Evolutionary conservation across 176 grass and related monocot species (phyloP), one percentile per base, ranked within the genome.

Genomic region (Oryza glumipatula): DNA sequence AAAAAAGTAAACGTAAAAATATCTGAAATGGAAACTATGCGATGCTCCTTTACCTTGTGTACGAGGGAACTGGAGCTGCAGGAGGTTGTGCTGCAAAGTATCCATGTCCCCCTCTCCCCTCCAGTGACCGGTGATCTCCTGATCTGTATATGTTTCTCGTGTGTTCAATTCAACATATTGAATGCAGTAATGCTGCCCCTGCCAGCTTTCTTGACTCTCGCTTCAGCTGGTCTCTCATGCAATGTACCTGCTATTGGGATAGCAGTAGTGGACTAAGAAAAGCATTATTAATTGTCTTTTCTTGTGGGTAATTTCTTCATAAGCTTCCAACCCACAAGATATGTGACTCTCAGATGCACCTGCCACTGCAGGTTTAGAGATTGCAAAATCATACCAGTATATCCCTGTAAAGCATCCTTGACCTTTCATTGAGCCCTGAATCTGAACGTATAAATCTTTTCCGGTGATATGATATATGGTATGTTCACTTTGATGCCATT

Each of bases 161-260:
- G 69, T 17, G 45, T 84, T 74, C 43, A 56, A 56, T 78, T 72
- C 56, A 22, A 46, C 75, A 61, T 73, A 58, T 65, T 67, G 24
- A 78, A 66, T 83, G 72, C 56, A 72, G 80, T 54, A 61, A 82
- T 63, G 72, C 70, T 86, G 63, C 46, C 30, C 72, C 32, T 19
- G 67, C 45, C 63, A 68, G 68, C 46, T 54, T 68, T 84, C 14
- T 21, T 76, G 72, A 63, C 11, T 11, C 4, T n/a, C 44, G 43
- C 65, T 65, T 45, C 56, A 33, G 39, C 70, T 84, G 49, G 11
- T 36, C 63, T 49, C 30, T 32, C 21, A 48, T 16, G n/a, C 17
- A 67, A 64, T 47, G 65, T 51, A 32, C 16, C 70, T 65, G 26
- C 8, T 11, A 65, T 32, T 65, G 64, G 23, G 71, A 48, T 71